Percentiles rank a stretch among this genome's conserved stretches.
Evolutionary conservation across 2,329 filamentous ascomycete genomes (phyloP).

Genomic region (Fusarium sublunatum): DNA sequence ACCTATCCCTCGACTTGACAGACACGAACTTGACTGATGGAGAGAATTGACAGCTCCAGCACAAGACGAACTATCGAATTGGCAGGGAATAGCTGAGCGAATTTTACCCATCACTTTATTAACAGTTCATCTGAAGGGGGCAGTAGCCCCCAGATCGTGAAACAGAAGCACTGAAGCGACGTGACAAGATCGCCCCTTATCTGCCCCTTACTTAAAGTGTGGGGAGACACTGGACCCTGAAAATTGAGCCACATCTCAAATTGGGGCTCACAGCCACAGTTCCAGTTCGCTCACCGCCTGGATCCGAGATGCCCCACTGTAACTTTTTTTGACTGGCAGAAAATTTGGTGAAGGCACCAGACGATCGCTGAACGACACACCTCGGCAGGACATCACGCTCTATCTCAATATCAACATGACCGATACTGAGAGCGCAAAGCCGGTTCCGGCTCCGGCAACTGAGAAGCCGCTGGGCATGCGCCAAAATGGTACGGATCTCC

Average conservation of each 20-base stretch:
- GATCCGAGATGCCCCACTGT: slow-evolving; percentile 24
- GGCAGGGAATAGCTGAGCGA: slow-evolving; percentile 1
- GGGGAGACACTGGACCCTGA: slow-evolving; percentile 41
- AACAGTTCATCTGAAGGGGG: slow-evolving; percentile 20
- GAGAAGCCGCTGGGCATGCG: slow-evolving; percentile 73
- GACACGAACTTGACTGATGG: slow-evolving; percentile 30
- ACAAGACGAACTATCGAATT: slow-evolving; percentile 14
- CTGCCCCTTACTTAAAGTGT: slow-evolving; percentile 39
- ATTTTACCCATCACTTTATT: not conserved
- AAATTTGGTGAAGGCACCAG: slow-evolving; percentile 42
- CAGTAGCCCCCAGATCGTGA: slow-evolving; percentile 27
- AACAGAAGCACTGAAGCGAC: slow-evolving; percentile 38
- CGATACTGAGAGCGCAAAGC: slow-evolving; percentile 46
- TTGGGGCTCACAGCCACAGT: slow-evolving; percentile 33
- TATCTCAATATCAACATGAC: slow-evolving; percentile 57
- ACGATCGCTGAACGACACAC: slow-evolving; percentile 18
- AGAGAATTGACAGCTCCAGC: slow-evolving; percentile 9
- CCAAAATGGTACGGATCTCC: slow-evolving; percentile 74
- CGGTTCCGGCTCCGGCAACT: slow-evolving; percentile 51
- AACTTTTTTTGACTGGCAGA: slow-evolving; percentile 46
- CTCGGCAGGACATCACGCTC: slow-evolving; percentile 5
- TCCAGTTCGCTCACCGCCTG: slow-evolving; percentile 31
- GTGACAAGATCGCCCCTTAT: slow-evolving; percentile 37
- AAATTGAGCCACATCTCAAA: slow-evolving; percentile 33
- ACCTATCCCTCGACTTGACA: slow-evolving; percentile 29